Base-by-base conservation (phyloP, 805 yeast species). In the Saccharomycopsis vini region DNA sequence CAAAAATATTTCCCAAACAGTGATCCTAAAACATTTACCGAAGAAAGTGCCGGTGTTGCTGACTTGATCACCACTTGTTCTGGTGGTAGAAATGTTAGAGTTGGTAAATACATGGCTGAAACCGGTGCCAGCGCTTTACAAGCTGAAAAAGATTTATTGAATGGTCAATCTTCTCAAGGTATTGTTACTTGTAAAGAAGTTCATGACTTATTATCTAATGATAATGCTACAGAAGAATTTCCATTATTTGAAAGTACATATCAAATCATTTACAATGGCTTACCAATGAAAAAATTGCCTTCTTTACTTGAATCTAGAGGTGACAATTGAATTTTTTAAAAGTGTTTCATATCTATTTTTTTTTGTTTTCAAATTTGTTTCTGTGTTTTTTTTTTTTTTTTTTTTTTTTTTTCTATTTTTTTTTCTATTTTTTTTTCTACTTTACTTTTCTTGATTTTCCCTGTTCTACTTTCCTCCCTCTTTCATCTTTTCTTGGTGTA, bases 161-260 rank as follows among this genome's bases (percentile, higher is more conserved):
- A 92, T 61, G 98, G 98, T 42, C 97, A 89, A 71, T 81, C 92
- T 38, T 95, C 97, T 46, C 98, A 92, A 70, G 98, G 98, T 64
- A 73, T 89, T 47, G 75, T 83, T 58, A 92, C 98, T 33, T 74
- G 89, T 45, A 77, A 75, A 60, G 98, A 92, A 70, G 97, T 92
- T 36, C 84, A 87, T 63, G 94, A 84, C 56, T 77, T 88, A 62
- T 73, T 86, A 59, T 68, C 62, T 32, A 71, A 52, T 31, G 56
- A 58, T 47, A 52, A 53, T 16, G 42, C 55, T 34, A 53, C 61
- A 18, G 58, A 58, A 10, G 92, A 88, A 52, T 90, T 82, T 75
- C 97, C 97, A 50, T 58, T 69, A 43, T 67, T 69, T 40, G 71
- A 68, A 56, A 69, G 73, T 30, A 88, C 94, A 40, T 88, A 88